A percentile compares a stretch with the other conserved stretches of the same genome.
Evolutionary conservation across 2,329 filamentous ascomycete genomes (phyloP).

Genomic region (Pseudogymnoascus sp.): DNA sequence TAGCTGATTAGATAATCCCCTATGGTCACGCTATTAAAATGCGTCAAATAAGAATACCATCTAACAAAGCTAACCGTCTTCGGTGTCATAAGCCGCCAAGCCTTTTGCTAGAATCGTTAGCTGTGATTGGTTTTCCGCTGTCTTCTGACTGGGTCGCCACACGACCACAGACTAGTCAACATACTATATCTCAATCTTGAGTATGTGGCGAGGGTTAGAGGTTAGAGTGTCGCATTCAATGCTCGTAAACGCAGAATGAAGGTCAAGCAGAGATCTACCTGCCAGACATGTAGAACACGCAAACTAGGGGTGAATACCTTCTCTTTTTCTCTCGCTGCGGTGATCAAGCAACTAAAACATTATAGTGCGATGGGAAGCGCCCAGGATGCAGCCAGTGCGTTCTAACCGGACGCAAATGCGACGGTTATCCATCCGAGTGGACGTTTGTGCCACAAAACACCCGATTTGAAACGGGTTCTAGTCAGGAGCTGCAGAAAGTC

Average conservation of each 20-base stretch:
- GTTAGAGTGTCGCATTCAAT: background rate
- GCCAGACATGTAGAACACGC: background rate
- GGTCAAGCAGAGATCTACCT: background rate
- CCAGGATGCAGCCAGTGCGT: slow-evolving; percentile 25
- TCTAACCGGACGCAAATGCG: slow-evolving; percentile 21
- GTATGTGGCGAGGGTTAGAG: background rate
- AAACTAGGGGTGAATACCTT: slow-evolving; percentile 5
- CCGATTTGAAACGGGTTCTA: background rate
- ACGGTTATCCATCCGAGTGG: slow-evolving; percentile 21
- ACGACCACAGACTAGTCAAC: background rate
- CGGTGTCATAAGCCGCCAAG: background rate
- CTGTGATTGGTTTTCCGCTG: background rate
- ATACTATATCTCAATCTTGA: background rate
- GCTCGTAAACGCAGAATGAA: background rate
- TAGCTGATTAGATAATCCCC: too few relatives aligned
- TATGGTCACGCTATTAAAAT: too few relatives aligned
- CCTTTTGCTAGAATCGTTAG: background rate
- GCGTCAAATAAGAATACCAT: background rate
- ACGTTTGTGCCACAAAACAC: slow-evolving; percentile 19
- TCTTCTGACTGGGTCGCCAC: background rate
- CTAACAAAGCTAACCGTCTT: background rate
- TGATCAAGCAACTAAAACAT: slow-evolving; percentile 12
- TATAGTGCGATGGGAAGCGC: slow-evolving; percentile 24
- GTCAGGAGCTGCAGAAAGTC: background rate
- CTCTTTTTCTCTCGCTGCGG: background rate